Evolutionary conservation across 352 stramenopile genomes (phyloP).

Genomic region (Phytophthora ohioensis): DNA sequence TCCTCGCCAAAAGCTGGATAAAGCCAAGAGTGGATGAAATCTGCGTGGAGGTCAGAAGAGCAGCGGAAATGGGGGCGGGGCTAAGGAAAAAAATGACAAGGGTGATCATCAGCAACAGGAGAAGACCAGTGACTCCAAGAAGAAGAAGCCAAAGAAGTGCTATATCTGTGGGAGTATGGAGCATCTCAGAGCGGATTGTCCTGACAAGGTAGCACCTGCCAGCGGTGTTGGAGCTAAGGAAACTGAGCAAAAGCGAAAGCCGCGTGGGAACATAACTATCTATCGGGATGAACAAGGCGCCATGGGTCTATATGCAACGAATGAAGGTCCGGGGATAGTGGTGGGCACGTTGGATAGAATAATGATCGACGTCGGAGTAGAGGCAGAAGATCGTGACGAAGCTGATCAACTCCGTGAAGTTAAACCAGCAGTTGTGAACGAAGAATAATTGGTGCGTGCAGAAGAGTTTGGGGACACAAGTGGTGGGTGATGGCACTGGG

Average conservation of each 20-base stretch:
- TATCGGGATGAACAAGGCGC: no score
- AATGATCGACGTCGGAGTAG: background rate
- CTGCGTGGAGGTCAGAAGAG: background rate
- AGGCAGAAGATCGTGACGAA: background rate
- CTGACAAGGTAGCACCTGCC: no score
- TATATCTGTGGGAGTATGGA: no score
- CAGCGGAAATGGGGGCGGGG: background rate
- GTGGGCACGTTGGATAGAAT: background rate
- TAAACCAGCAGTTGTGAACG: background rate
- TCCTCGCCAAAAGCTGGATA: background rate
- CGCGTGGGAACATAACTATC: no score
- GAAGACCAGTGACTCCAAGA: background rate
- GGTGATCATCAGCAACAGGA: background rate
- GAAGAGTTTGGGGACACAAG: background rate
- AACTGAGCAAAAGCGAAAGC: no score
- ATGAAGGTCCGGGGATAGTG: background rate
- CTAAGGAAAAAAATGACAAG: background rate
- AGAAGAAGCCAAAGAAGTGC: background rate
- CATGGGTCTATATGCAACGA: no score
- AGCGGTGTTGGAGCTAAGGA: no score
- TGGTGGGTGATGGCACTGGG: constrained; percentile 12
- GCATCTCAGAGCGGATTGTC: no score
- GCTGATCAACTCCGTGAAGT: background rate
- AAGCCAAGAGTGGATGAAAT: background rate
- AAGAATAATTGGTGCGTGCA: background rate